Conservation (phyloP, 106 monocot species). For the Triglochin maritima region DNA sequence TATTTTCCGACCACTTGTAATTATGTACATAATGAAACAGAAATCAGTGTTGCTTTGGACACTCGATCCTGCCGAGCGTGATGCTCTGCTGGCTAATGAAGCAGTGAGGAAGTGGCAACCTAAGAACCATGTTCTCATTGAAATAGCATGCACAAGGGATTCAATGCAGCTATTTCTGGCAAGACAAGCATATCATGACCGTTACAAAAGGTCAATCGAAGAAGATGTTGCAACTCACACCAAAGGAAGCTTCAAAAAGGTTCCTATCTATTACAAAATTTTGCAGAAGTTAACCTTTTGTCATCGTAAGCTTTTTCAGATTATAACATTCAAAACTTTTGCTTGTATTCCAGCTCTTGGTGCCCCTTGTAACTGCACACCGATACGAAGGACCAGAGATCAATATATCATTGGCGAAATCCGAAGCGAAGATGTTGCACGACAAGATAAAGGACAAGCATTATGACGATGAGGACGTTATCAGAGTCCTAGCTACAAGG, state of each 20-base stretch:
- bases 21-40: slow-evolving; percentile 14
- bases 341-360: slow-evolving; percentile 35
- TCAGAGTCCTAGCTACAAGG: slow-evolving; percentile 59
- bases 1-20: too few relatives aligned
- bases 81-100: slow-evolving; percentile 53
- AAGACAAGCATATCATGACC: slow-evolving; percentile 54
- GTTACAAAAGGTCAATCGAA: slow-evolving; percentile 65
- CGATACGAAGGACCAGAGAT: slow-evolving; percentile 66
- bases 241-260: slow-evolving; percentile 62
- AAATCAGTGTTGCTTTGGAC: slow-evolving; percentile 63
- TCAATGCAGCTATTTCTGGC: slow-evolving; percentile 34
- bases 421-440: slow-evolving; percentile 72
- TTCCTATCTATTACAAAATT: not conserved
- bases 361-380: slow-evolving; percentile 49
- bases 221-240: slow-evolving; percentile 77
- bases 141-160: slow-evolving; percentile 45
- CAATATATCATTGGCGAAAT: slow-evolving; percentile 47
- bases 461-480: slow-evolving; percentile 55
- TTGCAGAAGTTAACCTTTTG: not conserved
- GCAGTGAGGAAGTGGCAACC: slow-evolving; percentile 36
- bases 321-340: too few relatives aligned
- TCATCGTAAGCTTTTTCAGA: too few relatives aligned
- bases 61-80: slow-evolving; percentile 60
- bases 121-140: slow-evolving; percentile 41
- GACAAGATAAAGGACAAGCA: slow-evolving; percentile 49